Percentiles rank a stretch among this genome's conserved stretches.
Evolutionary conservation across 805 yeast genomes (phyloP).

Genomic region (Metschnikowia corniflorae): DNA sequence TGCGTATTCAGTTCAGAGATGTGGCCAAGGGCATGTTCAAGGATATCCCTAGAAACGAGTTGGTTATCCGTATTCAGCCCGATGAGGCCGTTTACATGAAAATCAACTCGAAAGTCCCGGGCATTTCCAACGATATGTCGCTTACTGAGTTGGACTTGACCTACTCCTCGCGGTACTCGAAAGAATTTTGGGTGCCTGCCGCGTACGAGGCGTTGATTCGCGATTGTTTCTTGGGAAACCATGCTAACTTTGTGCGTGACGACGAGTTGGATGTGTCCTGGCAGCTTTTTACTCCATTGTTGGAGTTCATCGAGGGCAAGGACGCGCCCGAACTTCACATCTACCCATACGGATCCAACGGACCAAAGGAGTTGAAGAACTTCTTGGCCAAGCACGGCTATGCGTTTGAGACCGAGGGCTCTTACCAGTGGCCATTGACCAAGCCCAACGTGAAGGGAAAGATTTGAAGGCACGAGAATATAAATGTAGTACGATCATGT

Average conservation of each 20-base stretch:
- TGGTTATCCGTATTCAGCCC: slow-evolving; percentile 93
- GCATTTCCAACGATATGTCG: slow-evolving; percentile 76
- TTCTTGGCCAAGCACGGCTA: slow-evolving; percentile 73
- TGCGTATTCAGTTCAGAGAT: slow-evolving; percentile 86
- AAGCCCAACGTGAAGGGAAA: slow-evolving; percentile 40
- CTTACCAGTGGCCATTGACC: slow-evolving; percentile 91
- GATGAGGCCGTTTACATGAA: slow-evolving; percentile 90
- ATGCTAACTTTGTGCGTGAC: slow-evolving; percentile 95
- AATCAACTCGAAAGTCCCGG: slow-evolving; percentile 91
- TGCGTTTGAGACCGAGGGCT: slow-evolving; percentile 54
- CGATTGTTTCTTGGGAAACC: slow-evolving; percentile 88
- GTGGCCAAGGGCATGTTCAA: slow-evolving; percentile 80
- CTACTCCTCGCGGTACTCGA: slow-evolving; percentile 69
- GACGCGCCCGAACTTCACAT: slow-evolving; percentile 62
- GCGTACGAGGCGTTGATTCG: slow-evolving; percentile 95
- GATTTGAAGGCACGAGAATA: no score
- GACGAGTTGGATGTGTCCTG: slow-evolving; percentile 94
- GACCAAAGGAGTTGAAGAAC: slow-evolving; percentile 63
- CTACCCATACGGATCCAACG: slow-evolving; percentile 90
- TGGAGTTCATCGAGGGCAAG: slow-evolving; percentile 71
- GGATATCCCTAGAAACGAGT: slow-evolving; percentile 83
- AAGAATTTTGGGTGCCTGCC: slow-evolving; percentile 92
- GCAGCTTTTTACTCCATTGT: slow-evolving; percentile 88
- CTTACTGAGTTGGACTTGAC: slow-evolving; percentile 89
- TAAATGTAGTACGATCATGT: no score